Evolutionary conservation across 1,284 basidiomycete genomes (phyloP).

Genomic region (Leccinum fallax): DNA sequence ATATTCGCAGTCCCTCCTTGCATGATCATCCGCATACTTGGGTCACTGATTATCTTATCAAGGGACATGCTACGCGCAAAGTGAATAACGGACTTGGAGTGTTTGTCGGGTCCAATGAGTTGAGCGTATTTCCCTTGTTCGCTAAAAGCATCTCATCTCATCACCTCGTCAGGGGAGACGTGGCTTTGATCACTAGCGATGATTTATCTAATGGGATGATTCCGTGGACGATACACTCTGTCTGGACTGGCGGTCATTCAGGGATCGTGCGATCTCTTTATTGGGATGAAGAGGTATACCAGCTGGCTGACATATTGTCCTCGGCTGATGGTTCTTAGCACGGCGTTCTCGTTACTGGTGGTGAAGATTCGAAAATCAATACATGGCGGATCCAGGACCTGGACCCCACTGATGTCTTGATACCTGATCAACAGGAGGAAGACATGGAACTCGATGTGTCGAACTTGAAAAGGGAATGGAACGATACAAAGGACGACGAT

Average conservation of each 20-base stretch:
- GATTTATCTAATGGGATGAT: constrained; percentile 39
- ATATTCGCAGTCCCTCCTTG: constrained; percentile 55
- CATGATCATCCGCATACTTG: constrained; percentile 50
- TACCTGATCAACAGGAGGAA: constrained; percentile 7
- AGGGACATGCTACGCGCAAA: constrained; percentile 37
- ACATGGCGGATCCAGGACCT: constrained; percentile 44
- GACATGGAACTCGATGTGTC: constrained; percentile 16
- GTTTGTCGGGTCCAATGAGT: constrained; percentile 68
- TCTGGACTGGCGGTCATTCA: constrained; percentile 54
- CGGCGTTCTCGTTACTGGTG: constrained; percentile 56
- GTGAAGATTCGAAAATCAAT: constrained; percentile 61
- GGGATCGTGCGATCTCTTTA: constrained; percentile 60
- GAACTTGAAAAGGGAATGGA: constrained; percentile 29
- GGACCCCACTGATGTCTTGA: neutral
- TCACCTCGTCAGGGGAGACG: constrained; percentile 52
- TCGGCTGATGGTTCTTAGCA: constrained; percentile 38
- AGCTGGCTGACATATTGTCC: constrained; percentile 3
- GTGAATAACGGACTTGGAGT: constrained; percentile 39
- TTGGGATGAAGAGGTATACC: constrained; percentile 54
- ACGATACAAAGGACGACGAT: constrained; percentile 17
- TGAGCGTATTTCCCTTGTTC: constrained; percentile 19
- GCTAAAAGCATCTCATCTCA: constrained; percentile 1
- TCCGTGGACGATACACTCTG: constrained; percentile 52
- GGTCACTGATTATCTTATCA: constrained; percentile 67
- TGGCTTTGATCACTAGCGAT: constrained; percentile 52